Percentiles rank a stretch among this genome's conserved stretches.
Conservation (phyloP, 768 basidiomycete genomes). For the Leccinellum luteum region DNA sequence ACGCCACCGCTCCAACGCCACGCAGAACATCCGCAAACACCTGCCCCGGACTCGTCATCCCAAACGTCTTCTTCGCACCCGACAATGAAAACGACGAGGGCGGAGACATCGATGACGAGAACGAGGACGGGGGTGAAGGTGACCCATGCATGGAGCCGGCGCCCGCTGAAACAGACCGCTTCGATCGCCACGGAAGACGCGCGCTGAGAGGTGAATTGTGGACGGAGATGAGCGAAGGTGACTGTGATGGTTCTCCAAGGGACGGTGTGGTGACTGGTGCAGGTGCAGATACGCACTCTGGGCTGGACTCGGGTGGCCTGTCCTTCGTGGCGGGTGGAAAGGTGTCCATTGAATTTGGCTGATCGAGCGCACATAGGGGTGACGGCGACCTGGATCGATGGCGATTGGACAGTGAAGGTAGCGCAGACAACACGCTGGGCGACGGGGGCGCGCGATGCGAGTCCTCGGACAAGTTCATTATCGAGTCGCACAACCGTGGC, state of each 20-base stretch:
- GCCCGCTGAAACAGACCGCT: slow-evolving; percentile 5
- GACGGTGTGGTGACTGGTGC: not conserved
- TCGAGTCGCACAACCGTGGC: slow-evolving; percentile 15
- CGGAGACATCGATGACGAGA: not conserved
- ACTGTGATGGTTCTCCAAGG: not conserved
- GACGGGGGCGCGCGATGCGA: slow-evolving; percentile 17
- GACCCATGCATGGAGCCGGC: not conserved
- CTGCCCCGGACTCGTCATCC: slow-evolving; percentile 17
- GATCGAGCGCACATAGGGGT: slow-evolving; percentile 7
- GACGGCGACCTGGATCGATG: slow-evolving; percentile 1
- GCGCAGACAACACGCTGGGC: slow-evolving; percentile 20
- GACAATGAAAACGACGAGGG: slow-evolving; percentile 7
- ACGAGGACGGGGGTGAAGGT: not conserved
- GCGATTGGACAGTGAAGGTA: slow-evolving; percentile 26
- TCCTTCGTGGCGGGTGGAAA: not conserved
- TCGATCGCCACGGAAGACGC: slow-evolving; percentile 11
- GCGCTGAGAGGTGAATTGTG: slow-evolving; percentile 1
- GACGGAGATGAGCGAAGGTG: not conserved
- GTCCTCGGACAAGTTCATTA: slow-evolving; percentile 4
- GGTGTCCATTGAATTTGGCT: slow-evolving; percentile 4
- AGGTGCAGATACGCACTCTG: not conserved
- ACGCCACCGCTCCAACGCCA: slow-evolving; percentile 39
- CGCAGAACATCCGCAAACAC: slow-evolving; percentile 39
- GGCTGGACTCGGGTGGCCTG: not conserved
- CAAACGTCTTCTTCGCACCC: slow-evolving; percentile 15